Evolutionary conservation across 2,329 filamentous ascomycete species (phyloP).

Genomic region (Cytospora piceicola): DNA sequence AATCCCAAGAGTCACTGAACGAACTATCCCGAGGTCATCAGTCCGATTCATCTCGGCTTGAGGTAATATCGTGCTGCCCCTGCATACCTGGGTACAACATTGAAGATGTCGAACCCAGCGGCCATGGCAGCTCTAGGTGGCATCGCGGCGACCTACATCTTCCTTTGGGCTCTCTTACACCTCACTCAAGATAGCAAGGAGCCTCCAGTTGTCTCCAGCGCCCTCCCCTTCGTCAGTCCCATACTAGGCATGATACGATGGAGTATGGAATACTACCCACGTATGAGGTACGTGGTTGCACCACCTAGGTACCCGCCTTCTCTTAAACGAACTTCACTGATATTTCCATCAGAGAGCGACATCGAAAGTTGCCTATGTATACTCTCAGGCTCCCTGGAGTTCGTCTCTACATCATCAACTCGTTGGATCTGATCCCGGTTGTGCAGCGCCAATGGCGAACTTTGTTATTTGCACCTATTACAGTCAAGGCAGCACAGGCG

Average conservation of each 20-base stretch:
- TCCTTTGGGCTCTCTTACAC: conserved; percentile 7
- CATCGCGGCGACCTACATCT: background rate
- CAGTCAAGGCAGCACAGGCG: conserved; percentile 12
- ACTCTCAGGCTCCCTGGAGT: conserved; percentile 13
- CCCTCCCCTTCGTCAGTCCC: conserved; percentile 9
- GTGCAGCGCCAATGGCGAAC: conserved; percentile 21
- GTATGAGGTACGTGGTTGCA: background rate
- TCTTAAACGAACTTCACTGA: background rate
- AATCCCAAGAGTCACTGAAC: too few species aligned
- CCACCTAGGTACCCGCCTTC: background rate
- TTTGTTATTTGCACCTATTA: conserved; percentile 10
- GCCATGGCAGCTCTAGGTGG: too few species aligned
- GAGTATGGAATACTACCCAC: conserved; percentile 20
- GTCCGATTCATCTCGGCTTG: too few species aligned
- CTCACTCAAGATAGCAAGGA: conserved; percentile 13
- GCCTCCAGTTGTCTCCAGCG: conserved; percentile 10
- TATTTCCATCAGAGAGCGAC: background rate
- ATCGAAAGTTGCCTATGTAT: conserved; percentile 12
- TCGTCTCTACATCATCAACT: conserved; percentile 18
- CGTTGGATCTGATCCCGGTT: conserved; percentile 56
- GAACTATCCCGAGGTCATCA: too few species aligned
- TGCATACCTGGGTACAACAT: too few species aligned
- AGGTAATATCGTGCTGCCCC: too few species aligned
- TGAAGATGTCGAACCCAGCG: too few species aligned
- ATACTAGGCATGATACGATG: conserved; percentile 20